Evolutionary conservation across 352 stramenopile genomes (phyloP).

Genomic region (Thraustochytrium sp.): DNA sequence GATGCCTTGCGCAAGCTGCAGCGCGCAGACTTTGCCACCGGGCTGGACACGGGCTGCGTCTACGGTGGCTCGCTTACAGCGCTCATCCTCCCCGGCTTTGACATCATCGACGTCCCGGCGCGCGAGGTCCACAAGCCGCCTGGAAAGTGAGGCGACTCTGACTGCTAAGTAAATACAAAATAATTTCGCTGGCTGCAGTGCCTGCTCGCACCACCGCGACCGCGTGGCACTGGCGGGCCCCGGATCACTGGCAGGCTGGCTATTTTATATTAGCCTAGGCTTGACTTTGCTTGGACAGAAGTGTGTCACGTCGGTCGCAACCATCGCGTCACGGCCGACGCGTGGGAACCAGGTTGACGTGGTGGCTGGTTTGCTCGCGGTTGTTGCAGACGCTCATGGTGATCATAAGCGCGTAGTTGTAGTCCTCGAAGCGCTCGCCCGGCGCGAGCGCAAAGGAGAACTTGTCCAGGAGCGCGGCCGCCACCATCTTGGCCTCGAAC

Average conservation of each 20-base stretch:
- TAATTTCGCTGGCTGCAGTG: too few relatives aligned
- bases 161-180: too few relatives aligned
- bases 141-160: too few relatives aligned
- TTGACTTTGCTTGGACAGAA: too few relatives aligned
- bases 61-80: conserved; percentile 55
- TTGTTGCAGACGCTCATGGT: conserved; percentile 30
- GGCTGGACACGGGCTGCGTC: conserved; percentile 56
- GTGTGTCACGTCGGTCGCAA: too few relatives aligned
- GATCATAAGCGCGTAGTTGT: conserved; percentile 26
- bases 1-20: conserved; percentile 54
- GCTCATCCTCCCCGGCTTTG: conserved; percentile 50
- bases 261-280: too few relatives aligned
- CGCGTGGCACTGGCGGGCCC: too few relatives aligned
- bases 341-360: neutral
- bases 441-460: conserved; percentile 56
- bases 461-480: conserved; percentile 56
- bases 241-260: too few relatives aligned
- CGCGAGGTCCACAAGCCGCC: conserved; percentile 22
- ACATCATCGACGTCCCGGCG: conserved; percentile 49
- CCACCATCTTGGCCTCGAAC: conserved; percentile 68
- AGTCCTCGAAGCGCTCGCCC: conserved; percentile 45
- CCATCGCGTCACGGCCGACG: conserved; percentile 17
- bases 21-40: conserved; percentile 48
- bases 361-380: conserved; percentile 13
- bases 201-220: too few relatives aligned